Evolutionary conservation across 2,329 filamentous ascomycete species (phyloP).

Genomic region (Aspergillus persii): DNA sequence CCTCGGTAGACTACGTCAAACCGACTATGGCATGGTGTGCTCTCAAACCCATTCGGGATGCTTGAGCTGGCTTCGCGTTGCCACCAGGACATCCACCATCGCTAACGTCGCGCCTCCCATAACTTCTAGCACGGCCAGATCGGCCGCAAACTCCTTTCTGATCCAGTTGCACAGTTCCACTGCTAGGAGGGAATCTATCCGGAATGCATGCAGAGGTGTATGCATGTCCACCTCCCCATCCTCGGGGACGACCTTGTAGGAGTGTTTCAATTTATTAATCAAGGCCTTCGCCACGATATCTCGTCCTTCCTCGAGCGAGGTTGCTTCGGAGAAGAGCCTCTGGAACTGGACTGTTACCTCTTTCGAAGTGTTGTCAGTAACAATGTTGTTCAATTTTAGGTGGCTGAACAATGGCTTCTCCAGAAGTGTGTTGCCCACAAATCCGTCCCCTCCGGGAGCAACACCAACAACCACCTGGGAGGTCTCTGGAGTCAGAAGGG

Average conservation of each 20-base stretch:
- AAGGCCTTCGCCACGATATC: not conserved
- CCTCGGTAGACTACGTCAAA: not conserved
- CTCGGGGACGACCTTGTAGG: not conserved
- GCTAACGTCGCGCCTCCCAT: conserved; percentile 18
- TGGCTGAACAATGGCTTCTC: not conserved
- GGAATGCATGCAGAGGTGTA: conserved; percentile 19
- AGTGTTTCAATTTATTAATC: not conserved
- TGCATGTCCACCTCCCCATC: not conserved
- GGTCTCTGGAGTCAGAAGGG: not conserved
- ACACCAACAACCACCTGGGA: not conserved
- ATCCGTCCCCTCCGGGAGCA: not conserved
- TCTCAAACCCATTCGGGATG: not conserved
- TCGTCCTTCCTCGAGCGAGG: not conserved
- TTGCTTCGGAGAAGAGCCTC: not conserved
- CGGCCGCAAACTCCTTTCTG: conserved; percentile 19
- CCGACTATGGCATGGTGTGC: not conserved
- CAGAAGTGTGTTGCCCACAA: not conserved
- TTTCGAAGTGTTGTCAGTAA: not conserved
- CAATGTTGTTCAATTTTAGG: not conserved
- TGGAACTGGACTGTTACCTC: not conserved
- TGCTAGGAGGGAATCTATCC: conserved; percentile 26
- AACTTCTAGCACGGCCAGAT: conserved; percentile 27
- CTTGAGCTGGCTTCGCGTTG: not conserved
- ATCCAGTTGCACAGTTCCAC: conserved; percentile 29
- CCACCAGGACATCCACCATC: not conserved